Evolutionary conservation across 73 alveolate species (phyloP), one percentile per base, ranked within the genome.

Genomic region (Paramecium biaurelia): DNA sequence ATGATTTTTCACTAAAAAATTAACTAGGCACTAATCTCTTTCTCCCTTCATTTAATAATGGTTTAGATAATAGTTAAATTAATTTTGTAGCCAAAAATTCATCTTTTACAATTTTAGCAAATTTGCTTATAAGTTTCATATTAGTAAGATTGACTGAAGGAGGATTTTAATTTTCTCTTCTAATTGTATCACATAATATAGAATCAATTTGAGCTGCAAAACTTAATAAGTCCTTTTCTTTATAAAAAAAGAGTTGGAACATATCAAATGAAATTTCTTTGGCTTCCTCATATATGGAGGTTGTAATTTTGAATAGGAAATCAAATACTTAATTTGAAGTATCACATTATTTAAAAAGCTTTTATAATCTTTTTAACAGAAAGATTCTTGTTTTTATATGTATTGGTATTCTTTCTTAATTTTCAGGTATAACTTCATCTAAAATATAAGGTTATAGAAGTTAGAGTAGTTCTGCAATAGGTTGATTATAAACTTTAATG

Each of bases 151-250:
- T 79, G 0, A 79, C 90, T 23, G 21, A 23, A 20, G 90, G 90
- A 24, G 87, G 67, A 7, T 74, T 74, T 9, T 79, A 2, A 2
- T 42, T 47, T 34, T 79, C 90, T 43, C 72, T 42, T 45, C 56
- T 79, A 12, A 79, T 45, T 2, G 90, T 79, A 20, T 79, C 90
- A 41, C 63, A 79, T 24, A 79, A 21, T 3, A 79, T 79, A 20
- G 90, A 79, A 79, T 79, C 90, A 14, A 79, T 79, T 79, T 79
- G n/a, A 43, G 90, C 90, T 11, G 90, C 90, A 79, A 30, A 43
- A 45, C 34, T 79, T 24, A 43, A 24, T 41, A 79, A 10, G 7
- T 41, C 70, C 76, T 79, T 42, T n/a, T 79, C 42, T 10, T 38
- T 42, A 18, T 23, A 43, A 42, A 79, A 79, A 63, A 79, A 79